Evolutionary conservation across 2,329 filamentous ascomycete species (phyloP), one percentile per base, ranked within the genome.

Genomic region (Rhinocladiella similis): DNA sequence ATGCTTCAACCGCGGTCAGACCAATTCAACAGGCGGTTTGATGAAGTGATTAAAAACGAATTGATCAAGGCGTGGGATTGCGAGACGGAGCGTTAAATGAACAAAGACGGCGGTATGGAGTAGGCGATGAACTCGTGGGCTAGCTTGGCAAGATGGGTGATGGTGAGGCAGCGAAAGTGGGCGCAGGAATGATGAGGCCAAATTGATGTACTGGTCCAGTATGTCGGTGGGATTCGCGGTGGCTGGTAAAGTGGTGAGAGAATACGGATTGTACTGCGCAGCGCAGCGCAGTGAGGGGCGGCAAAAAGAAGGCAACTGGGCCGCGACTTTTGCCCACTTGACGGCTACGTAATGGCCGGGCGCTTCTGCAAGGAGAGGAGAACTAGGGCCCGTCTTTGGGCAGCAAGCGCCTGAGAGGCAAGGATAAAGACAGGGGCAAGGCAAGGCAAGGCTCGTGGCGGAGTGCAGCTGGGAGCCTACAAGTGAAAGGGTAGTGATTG

Each of bases 131-230:
- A 59, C 38, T 35, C 43, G 9, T 59, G 42, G 39, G 35, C 52
- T 5, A 42, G 53, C 53, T 59, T 59, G 57, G 57, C 57, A 46
- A 33, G 10, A 50, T 52, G n/a, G n/a, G n/a, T 33, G 27, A 33
- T 22, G 41, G 53, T 33, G 43, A 59, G 57, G 53, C 57, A 42
- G 33, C 20, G 45, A 47, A 20, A 33, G 20, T 53, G 49, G 36
- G 19, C 42, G 48, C 42, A 38, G 52, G 20, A 39, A 29, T 20
- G 22, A 29, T 27, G 14, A 52, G 18, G 18, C 14, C 14, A 19
- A 39, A 19, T 16, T 39, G 36, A 39, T 16, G 18, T 39, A 35
- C 7, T 35, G 7, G 29, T 35, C 14, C n/a, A n/a, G 29, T 35
- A 35, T 7, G 36, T 18, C n/a, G 3, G 5, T 48, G 36, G 47